phyloP scores from a whole-genome alignment of 495 filamentous ascomycete species.

The Trichoderma asperelloides region DNA sequence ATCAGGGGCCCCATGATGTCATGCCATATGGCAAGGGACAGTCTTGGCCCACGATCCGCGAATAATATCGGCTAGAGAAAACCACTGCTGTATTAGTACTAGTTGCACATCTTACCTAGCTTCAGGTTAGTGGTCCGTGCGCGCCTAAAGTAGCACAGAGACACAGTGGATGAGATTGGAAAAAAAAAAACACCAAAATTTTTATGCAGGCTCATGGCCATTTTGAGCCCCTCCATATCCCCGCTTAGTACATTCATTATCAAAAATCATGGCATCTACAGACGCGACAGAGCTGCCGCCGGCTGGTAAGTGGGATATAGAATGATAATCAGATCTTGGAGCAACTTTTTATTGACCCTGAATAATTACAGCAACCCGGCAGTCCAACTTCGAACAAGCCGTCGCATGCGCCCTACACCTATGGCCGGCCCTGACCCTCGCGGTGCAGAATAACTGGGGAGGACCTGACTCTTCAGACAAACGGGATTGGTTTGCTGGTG shows the following conservation, averaged over 20 bases:
- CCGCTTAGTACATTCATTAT: background rate
- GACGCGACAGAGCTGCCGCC: background rate
- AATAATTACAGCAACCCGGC: slow-evolving; percentile 11
- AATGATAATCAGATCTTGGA: background rate
- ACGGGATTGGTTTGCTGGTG: slow-evolving; percentile 91
- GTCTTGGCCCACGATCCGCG: background rate
- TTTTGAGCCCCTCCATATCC: slow-evolving; percentile 7
- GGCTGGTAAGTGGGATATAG: background rate
- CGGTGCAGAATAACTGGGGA: slow-evolving; percentile 81
- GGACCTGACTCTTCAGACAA: slow-evolving; percentile 79
- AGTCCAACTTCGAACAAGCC: slow-evolving; percentile 66
- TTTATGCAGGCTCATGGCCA: background rate
- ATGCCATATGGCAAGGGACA: background rate
- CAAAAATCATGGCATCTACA: slow-evolving; percentile 8
- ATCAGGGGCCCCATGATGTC: slow-evolving; percentile 6
- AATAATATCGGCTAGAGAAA: background rate
- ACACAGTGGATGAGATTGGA: background rate
- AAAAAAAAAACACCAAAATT: slow-evolving; percentile 4
- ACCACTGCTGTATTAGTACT: background rate
- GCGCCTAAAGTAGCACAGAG: background rate
- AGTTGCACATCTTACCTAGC: background rate
- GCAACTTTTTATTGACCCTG: background rate
- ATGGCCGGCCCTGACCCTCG: slow-evolving; percentile 81
- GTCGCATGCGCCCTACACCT: slow-evolving; percentile 69
- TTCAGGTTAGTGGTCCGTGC: background rate